These are phyloP conservation scores for Cryptosporidium felis DNA, from an alignment of 169 alveolate genomes.

Conservation along the genomic window DNA sequence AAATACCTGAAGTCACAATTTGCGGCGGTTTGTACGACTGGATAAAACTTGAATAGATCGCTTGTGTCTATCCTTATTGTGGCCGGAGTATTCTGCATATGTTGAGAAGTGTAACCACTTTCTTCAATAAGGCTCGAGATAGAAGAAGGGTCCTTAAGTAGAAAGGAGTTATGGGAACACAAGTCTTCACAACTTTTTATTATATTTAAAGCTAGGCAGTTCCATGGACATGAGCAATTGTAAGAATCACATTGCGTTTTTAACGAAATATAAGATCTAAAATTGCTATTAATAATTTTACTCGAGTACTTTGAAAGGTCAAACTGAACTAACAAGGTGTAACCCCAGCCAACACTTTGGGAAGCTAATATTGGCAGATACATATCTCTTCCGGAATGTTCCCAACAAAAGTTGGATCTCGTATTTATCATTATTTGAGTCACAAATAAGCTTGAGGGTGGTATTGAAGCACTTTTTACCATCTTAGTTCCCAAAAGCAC, in stretches of 20 bases:
- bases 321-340: constrained; percentile 13
- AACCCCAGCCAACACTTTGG: constrained; percentile 24
- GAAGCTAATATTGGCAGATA: constrained; percentile 2
- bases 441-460: constrained; percentile 44
- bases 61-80: background rate
- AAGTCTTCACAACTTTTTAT: background rate
- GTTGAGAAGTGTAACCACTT: background rate
- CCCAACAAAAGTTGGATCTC: constrained; percentile 48
- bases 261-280: background rate
- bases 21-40: background rate
- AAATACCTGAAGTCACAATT: constrained; percentile 32
- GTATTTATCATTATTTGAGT: constrained; percentile 33
- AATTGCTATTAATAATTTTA: background rate
- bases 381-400: constrained; percentile 6
- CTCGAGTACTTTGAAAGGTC: constrained; percentile 4
- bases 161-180: constrained; percentile 1
- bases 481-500: too few species aligned
- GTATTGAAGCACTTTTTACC: background rate
- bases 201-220: background rate
- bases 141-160: constrained; percentile 10
- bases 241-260: constrained; percentile 38
- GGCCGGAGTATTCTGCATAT: constrained; percentile 22
- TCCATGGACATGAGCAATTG: background rate
- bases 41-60: background rate
- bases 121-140: background rate